Evolutionary conservation across 768 basidiomycete species (phyloP), one percentile per base, ranked within the genome.

Genomic region (Trametes sanguinea): DNA sequence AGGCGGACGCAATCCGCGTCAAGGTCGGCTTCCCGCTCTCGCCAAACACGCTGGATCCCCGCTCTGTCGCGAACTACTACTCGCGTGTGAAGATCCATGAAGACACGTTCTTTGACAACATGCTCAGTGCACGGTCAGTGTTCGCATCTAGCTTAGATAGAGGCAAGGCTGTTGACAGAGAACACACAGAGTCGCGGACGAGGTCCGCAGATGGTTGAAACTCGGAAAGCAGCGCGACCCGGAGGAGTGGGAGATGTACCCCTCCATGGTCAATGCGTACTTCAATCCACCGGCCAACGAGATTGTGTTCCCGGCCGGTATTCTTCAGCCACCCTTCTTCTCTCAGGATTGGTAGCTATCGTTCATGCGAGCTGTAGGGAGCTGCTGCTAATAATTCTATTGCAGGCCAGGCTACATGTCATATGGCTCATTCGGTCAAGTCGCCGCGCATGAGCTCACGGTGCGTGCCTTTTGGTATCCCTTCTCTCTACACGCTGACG

Each of bases 271-370:
- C 62, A 92, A 95, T 70, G 94, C 94, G 1, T 95, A 95, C 75
- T 94, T 87, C 76, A 88, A 87, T 63, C 89, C 94, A 35, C 89
- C 92, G 9, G 86, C 89, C 1, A 95, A 94, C 65, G 94, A 96
- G 88, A 94, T 95, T 54, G 92, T 94, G 22, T 98, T 99, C 78
- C 95, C 97, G 8, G 96, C 97, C 22, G 97, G 97, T 29, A 95
- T 98, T 68, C 76, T 98, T 16, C 93, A 89, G 65, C 88, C 92
- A 2, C 95, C 95, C 0, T 98, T 95, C 83, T 98, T 95, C 80
- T 84, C 83, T 4, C 78, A 83, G 54, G 79, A 85, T 57, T 96
- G 94, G 90, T 90, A 62, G 42, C 81, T 60, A 17, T 17, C 43
- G 47, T 22, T 29, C 10, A 37, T 30, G 5, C 29, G 54, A 45